These are phyloP conservation scores for Candida andamanensis DNA, from an alignment of 805 yeast genomes.

Conservation along the genomic window DNA sequence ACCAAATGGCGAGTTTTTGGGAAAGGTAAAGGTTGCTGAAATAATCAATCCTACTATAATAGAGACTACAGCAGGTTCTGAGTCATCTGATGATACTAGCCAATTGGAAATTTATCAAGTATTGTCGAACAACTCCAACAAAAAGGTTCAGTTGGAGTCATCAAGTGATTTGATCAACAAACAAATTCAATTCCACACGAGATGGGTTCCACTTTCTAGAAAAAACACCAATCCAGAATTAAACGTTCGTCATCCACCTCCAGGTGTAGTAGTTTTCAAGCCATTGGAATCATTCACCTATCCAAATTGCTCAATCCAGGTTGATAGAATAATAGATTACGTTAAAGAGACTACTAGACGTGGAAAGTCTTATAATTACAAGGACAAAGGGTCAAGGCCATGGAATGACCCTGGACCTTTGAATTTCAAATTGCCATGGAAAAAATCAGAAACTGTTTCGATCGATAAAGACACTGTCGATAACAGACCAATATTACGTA, in stretches of 20 bases:
- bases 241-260: slow-evolving; percentile 71
- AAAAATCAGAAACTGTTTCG: slow-evolving; percentile 11
- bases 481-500: slow-evolving; percentile 59
- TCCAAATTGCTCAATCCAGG: slow-evolving; percentile 72
- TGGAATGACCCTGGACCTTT: slow-evolving; percentile 88
- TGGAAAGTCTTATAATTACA: slow-evolving; percentile 41
- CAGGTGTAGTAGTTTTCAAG: slow-evolving; percentile 83
- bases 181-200: slow-evolving; percentile 44
- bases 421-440: slow-evolving; percentile 30
- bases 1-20: slow-evolving; percentile 81
- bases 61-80: not conserved
- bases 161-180: slow-evolving; percentile 19
- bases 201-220: slow-evolving; percentile 63
- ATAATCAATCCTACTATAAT: slow-evolving; percentile 56
- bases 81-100: slow-evolving; percentile 13
- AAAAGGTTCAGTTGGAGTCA: slow-evolving; percentile 12
- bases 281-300: slow-evolving; percentile 78
- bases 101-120: slow-evolving; percentile 42
- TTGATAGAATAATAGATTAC: slow-evolving; percentile 64
- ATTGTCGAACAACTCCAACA: slow-evolving; percentile 24
- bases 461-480: slow-evolving; percentile 23
- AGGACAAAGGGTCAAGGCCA: slow-evolving; percentile 59
- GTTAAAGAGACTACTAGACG: slow-evolving; percentile 57
- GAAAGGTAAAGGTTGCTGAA: slow-evolving; percentile 68
- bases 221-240: slow-evolving; percentile 52